phyloP scores from a whole-genome alignment of 1,139 yeast genomes.

The Scheffersomyces quercinus region DNA sequence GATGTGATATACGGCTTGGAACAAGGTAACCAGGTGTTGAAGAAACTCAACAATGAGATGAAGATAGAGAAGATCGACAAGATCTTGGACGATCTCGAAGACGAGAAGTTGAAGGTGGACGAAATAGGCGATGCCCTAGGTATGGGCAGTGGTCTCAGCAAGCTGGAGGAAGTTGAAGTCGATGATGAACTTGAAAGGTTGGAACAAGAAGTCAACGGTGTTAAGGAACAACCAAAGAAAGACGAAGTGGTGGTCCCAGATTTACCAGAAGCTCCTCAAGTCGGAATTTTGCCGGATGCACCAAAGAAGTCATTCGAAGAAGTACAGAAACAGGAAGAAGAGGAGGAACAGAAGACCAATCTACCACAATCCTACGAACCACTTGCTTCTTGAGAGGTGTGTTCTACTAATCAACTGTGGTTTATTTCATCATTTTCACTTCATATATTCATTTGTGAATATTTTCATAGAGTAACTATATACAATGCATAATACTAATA shows the following conservation, averaged over 20 bases:
- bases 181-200: conserved; percentile 60
- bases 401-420: no score
- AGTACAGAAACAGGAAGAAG: conserved; percentile 7
- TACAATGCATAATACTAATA: no score
- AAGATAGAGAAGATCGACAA: conserved; percentile 76
- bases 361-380: conserved; percentile 15
- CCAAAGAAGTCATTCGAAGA: conserved; percentile 16
- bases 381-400: conserved; percentile 7
- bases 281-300: conserved; percentile 20
- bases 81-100: conserved; percentile 82
- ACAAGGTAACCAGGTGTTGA: conserved; percentile 77
- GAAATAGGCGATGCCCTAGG: conserved; percentile 56
- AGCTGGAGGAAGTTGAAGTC: conserved; percentile 63
- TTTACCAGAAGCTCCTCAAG: conserved; percentile 22
- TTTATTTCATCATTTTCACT: no score
- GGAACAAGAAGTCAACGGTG: conserved; percentile 42
- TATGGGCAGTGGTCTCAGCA: conserved; percentile 42
- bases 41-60: conserved; percentile 75
- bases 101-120: conserved; percentile 76
- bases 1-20: conserved; percentile 79
- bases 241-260: conserved; percentile 2
- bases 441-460: no score
- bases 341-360: conserved; percentile 15
- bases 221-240: conserved; percentile 13
- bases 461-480: no score